Percentiles rank a stretch among this genome's conserved stretches.
These are phyloP conservation scores for Solanum appendiculatum DNA, from an alignment of 257 asterid species.

Conservation along the genomic window DNA sequence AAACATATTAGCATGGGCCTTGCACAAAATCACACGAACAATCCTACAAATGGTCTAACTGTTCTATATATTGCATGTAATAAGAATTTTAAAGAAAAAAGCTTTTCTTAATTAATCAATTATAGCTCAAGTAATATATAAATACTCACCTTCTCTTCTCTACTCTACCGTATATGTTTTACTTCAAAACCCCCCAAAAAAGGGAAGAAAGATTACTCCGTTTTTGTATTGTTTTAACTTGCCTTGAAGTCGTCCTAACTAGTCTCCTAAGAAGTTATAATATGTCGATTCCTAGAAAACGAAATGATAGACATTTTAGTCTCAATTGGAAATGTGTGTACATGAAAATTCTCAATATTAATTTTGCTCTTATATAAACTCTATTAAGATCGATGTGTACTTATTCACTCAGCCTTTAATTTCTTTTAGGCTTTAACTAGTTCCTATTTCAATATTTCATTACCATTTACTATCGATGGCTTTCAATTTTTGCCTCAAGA, in stretches of 20 bases:
- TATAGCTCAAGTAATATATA: neutral
- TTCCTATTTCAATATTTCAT: neutral
- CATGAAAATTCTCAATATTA: neutral
- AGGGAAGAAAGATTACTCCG: neutral
- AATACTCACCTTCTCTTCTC: neutral
- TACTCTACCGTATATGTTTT: no score
- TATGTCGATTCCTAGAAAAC: neutral
- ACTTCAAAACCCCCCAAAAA: neutral
- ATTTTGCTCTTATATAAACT: neutral
- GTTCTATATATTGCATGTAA: neutral
- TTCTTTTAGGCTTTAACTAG: neutral
- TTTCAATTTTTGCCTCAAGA: neutral
- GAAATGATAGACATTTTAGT: neutral
- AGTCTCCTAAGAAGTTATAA: neutral
- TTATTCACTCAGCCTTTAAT: neutral
- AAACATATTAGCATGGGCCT: neutral
- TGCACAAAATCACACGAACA: neutral
- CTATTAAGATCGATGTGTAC: neutral
- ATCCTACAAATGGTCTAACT: neutral
- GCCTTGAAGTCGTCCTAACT: neutral
- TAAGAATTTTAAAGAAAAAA: neutral
- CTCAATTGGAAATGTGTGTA: neutral
- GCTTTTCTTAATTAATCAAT: neutral
- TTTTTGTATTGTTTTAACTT: neutral
- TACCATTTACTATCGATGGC: neutral